Conservation (phyloP, 2,329 filamentous ascomycete species). For the Endocalyx cinctus region DNA sequence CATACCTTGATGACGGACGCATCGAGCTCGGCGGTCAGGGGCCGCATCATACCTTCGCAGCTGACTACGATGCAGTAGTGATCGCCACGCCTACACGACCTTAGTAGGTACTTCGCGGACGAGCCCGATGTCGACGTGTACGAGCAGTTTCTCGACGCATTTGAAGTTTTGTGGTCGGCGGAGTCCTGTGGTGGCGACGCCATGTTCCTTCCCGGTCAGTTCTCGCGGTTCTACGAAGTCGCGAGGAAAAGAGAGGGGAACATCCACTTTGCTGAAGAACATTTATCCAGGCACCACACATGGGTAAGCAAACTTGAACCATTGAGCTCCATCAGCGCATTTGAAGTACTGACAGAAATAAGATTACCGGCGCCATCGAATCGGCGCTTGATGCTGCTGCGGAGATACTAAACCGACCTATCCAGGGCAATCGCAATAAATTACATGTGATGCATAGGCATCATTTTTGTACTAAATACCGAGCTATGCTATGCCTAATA, state of each 20-base stretch:
- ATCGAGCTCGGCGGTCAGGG: conserved; percentile 4
- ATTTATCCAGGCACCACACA: conserved; percentile 9
- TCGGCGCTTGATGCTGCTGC: no score
- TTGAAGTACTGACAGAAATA: no score
- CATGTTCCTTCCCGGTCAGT: conserved; percentile 11
- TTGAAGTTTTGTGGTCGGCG: conserved; percentile 9
- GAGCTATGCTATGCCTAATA: no score
- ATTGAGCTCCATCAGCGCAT: no score
- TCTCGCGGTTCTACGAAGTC: conserved; percentile 4
- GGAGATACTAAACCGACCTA: no score
- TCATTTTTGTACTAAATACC: no score
- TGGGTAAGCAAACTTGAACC: no score
- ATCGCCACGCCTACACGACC: conserved; percentile 9
- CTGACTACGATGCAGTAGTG: no score
- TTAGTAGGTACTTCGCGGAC: conserved; percentile 6
- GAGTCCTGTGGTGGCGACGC: conserved; percentile 6
- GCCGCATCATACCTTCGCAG: conserved; percentile 3
- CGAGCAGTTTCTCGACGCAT: conserved; percentile 10
- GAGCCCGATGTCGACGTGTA: conserved; percentile 7
- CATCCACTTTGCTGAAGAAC: conserved; percentile 9
- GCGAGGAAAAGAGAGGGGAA: conserved; percentile 3
- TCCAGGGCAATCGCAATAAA: no score
- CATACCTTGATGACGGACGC: conserved; percentile 4
- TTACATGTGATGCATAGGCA: no score
- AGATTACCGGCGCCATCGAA: no score